A percentile compares a stretch with the other conserved stretches of the same genome.
Conservation (phyloP, 805 yeast species). For the Candida khao-thaluensis region DNA sequence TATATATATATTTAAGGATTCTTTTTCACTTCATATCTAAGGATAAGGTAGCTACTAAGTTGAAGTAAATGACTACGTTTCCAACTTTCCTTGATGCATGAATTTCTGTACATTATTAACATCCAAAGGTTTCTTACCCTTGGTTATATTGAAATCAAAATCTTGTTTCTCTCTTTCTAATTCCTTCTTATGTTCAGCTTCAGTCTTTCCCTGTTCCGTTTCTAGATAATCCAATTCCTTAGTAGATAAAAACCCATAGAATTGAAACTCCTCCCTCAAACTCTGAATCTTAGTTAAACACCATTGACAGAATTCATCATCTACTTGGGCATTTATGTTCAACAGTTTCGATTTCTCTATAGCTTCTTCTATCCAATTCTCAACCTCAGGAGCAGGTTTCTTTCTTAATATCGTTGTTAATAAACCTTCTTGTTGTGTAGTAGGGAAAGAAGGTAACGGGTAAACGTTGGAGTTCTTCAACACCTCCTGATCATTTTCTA, state of each 20-base stretch:
- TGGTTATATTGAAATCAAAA: slow-evolving; percentile 24
- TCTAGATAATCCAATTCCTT: slow-evolving; percentile 41
- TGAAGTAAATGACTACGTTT: no score
- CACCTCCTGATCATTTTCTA: slow-evolving; percentile 58
- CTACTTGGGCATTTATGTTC: slow-evolving; percentile 20
- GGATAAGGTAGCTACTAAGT: no score
- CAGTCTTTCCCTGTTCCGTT: slow-evolving; percentile 32
- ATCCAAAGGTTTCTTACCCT: slow-evolving; percentile 25
- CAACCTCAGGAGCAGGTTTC: slow-evolving; percentile 87
- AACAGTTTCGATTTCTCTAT: slow-evolving; percentile 15
- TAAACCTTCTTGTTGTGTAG: slow-evolving; percentile 78
- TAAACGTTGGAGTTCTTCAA: slow-evolving; percentile 71
- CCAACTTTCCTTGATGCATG: slow-evolving; percentile 37
- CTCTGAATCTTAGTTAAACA: slow-evolving; percentile 56
- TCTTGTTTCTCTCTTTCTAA: slow-evolving; percentile 24
- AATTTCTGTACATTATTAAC: slow-evolving; percentile 39
- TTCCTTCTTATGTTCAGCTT: slow-evolving; percentile 21
- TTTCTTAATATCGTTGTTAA: slow-evolving; percentile 83
- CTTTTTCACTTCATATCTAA: no score
- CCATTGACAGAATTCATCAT: slow-evolving; percentile 68
- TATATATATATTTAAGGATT: no score
- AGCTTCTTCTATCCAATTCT: slow-evolving; percentile 67
- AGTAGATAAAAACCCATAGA: slow-evolving; percentile 59
- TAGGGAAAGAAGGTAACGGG: slow-evolving; percentile 83
- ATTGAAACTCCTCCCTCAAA: slow-evolving; percentile 54